These are phyloP conservation scores for Magnaporthales sp. DNA, from an alignment of 2,329 filamentous ascomycete species.

Conservation along the genomic window DNA sequence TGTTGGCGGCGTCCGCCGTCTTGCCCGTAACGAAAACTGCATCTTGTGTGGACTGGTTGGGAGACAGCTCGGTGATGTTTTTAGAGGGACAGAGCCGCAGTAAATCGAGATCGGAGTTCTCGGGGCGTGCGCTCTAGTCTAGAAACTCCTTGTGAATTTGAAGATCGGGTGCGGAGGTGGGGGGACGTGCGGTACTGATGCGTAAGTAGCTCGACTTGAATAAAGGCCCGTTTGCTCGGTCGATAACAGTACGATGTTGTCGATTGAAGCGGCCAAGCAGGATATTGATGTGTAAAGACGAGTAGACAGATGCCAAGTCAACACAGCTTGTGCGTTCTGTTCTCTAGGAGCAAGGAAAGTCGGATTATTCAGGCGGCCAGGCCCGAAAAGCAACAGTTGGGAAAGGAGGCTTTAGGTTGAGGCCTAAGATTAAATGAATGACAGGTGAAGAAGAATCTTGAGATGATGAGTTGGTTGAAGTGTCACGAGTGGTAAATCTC, in stretches of 20 bases:
- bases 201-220: neutral
- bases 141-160: neutral
- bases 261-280: neutral
- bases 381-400: too few species aligned
- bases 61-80: neutral
- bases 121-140: neutral
- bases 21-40: neutral
- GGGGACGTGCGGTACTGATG: neutral
- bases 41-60: neutral
- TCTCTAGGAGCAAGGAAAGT: neutral
- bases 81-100: neutral
- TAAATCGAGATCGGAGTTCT: neutral
- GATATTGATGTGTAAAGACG: neutral
- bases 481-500: neutral
- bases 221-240: neutral
- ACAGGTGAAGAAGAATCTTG: neutral
- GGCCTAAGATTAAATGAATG: neutral
- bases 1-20: slow-evolving; percentile 24
- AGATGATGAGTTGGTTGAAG: neutral
- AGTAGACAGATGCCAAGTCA: neutral
- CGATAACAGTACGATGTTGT: neutral
- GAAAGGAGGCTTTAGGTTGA: neutral
- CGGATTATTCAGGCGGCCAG: neutral
- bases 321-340: neutral
- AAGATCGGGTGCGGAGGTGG: neutral